Evolutionary conservation across 164 flowering plant species (phyloP), one percentile per base, ranked within the genome.

Genomic region (Sedum album): DNA sequence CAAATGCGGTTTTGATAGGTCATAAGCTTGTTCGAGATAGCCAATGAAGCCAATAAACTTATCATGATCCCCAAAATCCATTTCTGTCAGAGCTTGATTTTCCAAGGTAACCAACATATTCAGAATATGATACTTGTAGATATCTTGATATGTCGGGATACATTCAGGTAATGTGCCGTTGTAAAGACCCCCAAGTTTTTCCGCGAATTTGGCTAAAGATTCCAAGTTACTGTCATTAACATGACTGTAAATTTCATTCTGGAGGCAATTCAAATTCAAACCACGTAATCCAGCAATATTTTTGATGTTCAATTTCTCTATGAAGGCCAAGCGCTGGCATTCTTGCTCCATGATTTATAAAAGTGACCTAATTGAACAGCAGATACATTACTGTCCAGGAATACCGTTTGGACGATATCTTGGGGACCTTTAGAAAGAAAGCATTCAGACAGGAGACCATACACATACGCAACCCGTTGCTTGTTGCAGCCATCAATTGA

Each of bases 401-500:
- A 69, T 17, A 61, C 18, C 0, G 23, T n/a, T 65, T 77, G 60
- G 26, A 72, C 41, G 31, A 76, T 65, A 17, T 76, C 79, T 68
- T 76, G 73, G 30, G 69, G 33, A 74, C 69, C 77, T 67, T 81
- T 82, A 75, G 85, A 68, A 60, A 82, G 79, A 48, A 72, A 60
- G 77, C 82, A 91, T 11, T 84, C 90, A 33, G 93, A 79, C 23
- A 94, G 87, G 64, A 91, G 80, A 74, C 80, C 66, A 81, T 81
- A 94, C 60, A 90, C 46, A 73, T 67, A 83, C 71, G 90, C 84
- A 74, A 94, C 92, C 31, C 96, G 87, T 49, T 70, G 80, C 75
- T 91, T 94, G 75, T 94, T 86, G 76, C 68, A 73, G 10, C 99
- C 99, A 82, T 87, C 83, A 76, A 94, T 77, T 49, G 76, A 83